These are phyloP conservation scores for Salix udensis DNA, from an alignment of 345 rosid species.

Conservation along the genomic window DNA sequence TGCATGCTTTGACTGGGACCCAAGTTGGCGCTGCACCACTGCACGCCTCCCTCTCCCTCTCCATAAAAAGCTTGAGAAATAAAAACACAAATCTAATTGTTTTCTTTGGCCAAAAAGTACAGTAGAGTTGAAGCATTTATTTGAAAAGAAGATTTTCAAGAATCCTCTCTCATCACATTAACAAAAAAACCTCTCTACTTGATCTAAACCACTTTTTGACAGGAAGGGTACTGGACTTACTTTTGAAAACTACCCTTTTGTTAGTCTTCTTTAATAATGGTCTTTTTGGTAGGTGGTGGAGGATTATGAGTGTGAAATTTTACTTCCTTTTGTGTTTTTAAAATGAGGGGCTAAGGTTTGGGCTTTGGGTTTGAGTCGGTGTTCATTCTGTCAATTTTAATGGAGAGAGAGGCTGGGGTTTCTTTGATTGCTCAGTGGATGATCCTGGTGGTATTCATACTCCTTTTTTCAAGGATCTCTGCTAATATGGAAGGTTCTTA, in stretches of 20 bases:
- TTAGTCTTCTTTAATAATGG: not conserved
- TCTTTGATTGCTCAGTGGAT: conserved; percentile 16
- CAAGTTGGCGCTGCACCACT: conserved; percentile 14
- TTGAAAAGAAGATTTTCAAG: conserved; percentile 8
- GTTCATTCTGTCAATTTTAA: conserved; percentile 7
- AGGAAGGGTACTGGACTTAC: not conserved
- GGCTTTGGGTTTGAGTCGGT: conserved; percentile 8
- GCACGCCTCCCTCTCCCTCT: conserved; percentile 20
- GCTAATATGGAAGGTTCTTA: conserved; percentile 34
- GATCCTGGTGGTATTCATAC: conserved; percentile 13
- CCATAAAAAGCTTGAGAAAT: not conserved
- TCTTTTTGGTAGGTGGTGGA: not conserved
- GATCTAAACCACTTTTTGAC: not conserved
- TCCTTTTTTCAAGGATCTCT: conserved; percentile 23
- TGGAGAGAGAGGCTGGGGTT: conserved; percentile 22
- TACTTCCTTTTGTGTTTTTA: not conserved
- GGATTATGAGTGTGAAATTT: not conserved
- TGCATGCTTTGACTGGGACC: conserved; percentile 23
- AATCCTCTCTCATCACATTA: conserved; percentile 3
- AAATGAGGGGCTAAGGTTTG: conserved; percentile 8
- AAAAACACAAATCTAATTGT: not conserved
- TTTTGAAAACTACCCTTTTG: conserved; percentile 3
- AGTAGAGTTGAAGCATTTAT: conserved; percentile 11
- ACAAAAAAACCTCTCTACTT: not conserved
- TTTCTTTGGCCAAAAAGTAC: not conserved